Evolutionary conservation across 768 basidiomycete genomes (phyloP).

Genomic region (Vishniacozyma victoriae): DNA sequence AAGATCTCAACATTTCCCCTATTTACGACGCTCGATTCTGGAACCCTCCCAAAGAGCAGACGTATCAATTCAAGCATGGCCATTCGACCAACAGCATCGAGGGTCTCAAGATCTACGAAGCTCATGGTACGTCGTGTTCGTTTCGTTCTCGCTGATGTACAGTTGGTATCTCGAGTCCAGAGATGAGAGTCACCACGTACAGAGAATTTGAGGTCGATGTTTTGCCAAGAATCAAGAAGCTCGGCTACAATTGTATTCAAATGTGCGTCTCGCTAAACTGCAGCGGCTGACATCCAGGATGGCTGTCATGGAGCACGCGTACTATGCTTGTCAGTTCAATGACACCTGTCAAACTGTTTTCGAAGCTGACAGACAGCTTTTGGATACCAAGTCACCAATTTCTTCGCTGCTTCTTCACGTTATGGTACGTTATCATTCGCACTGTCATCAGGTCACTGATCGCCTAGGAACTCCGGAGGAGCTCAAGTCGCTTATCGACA

Average conservation of each 20-base stretch:
- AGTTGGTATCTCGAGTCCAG: conserved; percentile 90
- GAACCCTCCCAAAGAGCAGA: conserved; percentile 74
- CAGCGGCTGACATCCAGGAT: conserved; percentile 51
- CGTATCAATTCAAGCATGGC: conserved; percentile 73
- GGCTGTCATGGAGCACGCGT: conserved; percentile 97
- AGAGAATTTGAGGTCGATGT: conserved; percentile 84
- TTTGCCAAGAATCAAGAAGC: conserved; percentile 76
- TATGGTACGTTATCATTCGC: conserved; percentile 53
- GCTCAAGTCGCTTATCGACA: conserved; percentile 88
- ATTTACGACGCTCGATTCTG: conserved; percentile 97
- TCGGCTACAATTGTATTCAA: conserved; percentile 96
- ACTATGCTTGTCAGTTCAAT: conserved; percentile 76
- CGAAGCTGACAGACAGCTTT: conserved; percentile 60
- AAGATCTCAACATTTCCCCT: conserved; percentile 81
- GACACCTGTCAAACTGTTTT: background rate
- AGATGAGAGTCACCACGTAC: conserved; percentile 84
- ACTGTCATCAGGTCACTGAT: background rate
- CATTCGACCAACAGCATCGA: conserved; percentile 56
- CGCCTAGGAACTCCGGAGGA: conserved; percentile 73
- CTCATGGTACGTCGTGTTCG: conserved; percentile 54
- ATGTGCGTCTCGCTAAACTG: conserved; percentile 48
- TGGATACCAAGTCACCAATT: conserved; percentile 95
- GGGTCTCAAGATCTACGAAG: conserved; percentile 79
- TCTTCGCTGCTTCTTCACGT: conserved; percentile 95
- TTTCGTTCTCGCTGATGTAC: background rate